A percentile compares a stretch with the other conserved stretches of the same genome.
These are phyloP conservation scores for Yamadazyma pseudoaaseri DNA, from an alignment of 1,139 yeast species.

Conservation along the genomic window DNA sequence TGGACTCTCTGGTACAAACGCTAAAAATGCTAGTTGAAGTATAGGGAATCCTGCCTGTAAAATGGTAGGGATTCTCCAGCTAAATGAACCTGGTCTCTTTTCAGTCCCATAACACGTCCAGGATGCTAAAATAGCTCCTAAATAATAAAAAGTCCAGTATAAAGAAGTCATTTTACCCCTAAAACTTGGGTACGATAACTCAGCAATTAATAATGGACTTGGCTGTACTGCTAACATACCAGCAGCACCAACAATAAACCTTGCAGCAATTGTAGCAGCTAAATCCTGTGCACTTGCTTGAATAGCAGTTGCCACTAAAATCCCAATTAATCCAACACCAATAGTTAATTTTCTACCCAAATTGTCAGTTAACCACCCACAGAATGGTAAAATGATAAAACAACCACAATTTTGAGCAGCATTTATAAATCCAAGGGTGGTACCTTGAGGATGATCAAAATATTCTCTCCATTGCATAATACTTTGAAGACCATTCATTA, in stretches of 20 bases:
- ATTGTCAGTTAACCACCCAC: slow-evolving; percentile 12
- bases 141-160: slow-evolving; percentile 57
- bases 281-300: slow-evolving; percentile 10
- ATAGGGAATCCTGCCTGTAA: slow-evolving; percentile 51
- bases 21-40: slow-evolving; percentile 9
- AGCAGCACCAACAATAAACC: slow-evolving; percentile 56
- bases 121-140: slow-evolving; percentile 59
- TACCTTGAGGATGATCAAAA: slow-evolving; percentile 16
- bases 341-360: slow-evolving; percentile 9
- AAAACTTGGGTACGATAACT: slow-evolving; percentile 55
- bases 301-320: slow-evolving; percentile 8
- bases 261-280: slow-evolving; percentile 52
- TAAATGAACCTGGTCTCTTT: slow-evolving; percentile 41
- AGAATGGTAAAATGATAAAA: slow-evolving; percentile 16
- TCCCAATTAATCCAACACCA: slow-evolving; percentile 7
- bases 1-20: slow-evolving; percentile 69
- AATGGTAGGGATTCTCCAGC: slow-evolving; percentile 46
- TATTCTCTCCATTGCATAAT: slow-evolving; percentile 15
- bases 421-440: slow-evolving; percentile 22
- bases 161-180: slow-evolving; percentile 59
- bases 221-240: slow-evolving; percentile 63
- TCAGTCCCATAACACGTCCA: slow-evolving; percentile 57
- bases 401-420: slow-evolving; percentile 16
- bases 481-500: slow-evolving; percentile 19
- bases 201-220: slow-evolving; percentile 58